Evolutionary conservation across 257 asterid genomes (phyloP).

Genomic region (Solanum pimpinellifolium): DNA sequence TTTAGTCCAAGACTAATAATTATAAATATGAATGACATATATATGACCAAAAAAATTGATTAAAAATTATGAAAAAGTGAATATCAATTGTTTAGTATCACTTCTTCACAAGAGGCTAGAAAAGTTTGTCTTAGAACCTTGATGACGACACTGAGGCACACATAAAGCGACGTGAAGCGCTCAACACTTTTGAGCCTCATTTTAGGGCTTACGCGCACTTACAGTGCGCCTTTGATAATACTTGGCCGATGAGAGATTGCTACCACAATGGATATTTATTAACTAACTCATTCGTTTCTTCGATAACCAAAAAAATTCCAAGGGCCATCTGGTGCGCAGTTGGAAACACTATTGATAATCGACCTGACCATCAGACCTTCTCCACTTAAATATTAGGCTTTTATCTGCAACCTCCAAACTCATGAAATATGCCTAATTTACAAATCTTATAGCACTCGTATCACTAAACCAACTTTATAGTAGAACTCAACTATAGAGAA

Average conservation of each 20-base stretch:
- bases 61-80: too few species aligned
- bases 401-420: not conserved
- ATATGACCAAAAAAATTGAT: too few species aligned
- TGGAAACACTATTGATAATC: not conserved
- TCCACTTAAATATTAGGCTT: not conserved
- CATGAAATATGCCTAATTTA: not conserved
- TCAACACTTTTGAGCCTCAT: too few species aligned
- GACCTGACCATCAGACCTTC: not conserved
- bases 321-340: not conserved
- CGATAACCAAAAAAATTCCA: not conserved
- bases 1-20: too few species aligned
- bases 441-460: not conserved
- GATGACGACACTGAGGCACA: too few species aligned
- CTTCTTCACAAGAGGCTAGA: too few species aligned
- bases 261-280: not conserved
- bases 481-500: not conserved
- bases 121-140: too few species aligned
- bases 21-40: too few species aligned
- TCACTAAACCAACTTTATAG: not conserved
- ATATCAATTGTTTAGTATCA: too few species aligned
- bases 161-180: too few species aligned
- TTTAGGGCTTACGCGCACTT: too few species aligned
- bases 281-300: not conserved
- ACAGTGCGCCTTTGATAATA: too few species aligned
- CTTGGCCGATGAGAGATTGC: not conserved